These are phyloP conservation scores for Gossypium anomalum DNA, from an alignment of 345 rosid genomes.

Conservation along the genomic window DNA sequence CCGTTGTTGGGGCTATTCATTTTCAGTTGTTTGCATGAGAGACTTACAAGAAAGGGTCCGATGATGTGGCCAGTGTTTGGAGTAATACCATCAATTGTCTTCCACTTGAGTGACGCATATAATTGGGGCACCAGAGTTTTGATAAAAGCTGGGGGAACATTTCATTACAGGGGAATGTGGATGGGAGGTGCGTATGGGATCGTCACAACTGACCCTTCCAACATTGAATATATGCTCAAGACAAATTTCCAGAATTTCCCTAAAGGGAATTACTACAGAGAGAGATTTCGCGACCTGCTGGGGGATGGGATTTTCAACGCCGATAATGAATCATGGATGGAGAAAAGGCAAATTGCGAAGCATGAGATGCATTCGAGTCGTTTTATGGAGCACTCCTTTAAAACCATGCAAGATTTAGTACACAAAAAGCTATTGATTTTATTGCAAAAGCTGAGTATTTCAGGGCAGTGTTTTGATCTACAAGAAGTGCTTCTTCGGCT, in stretches of 20 bases:
- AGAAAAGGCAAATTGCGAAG: slow-evolving; percentile 46
- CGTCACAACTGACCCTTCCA: slow-evolving; percentile 47
- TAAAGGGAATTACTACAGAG: slow-evolving; percentile 55
- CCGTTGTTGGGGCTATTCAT: slow-evolving; percentile 48
- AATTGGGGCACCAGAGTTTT: slow-evolving; percentile 43
- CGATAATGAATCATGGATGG: slow-evolving; percentile 62
- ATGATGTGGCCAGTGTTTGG: slow-evolving; percentile 70
- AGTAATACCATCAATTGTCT: slow-evolving; percentile 35
- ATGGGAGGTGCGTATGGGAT: slow-evolving; percentile 52
- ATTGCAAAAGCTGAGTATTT: slow-evolving; percentile 28
- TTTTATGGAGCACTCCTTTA: slow-evolving; percentile 44
- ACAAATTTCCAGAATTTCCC: slow-evolving; percentile 72
- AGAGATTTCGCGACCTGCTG: slow-evolving; percentile 56
- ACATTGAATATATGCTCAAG: slow-evolving; percentile 59
- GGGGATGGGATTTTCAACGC: slow-evolving; percentile 73
- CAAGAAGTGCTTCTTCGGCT: slow-evolving; percentile 67
- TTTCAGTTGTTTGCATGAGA: slow-evolving; percentile 44
- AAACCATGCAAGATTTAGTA: slow-evolving; percentile 46
- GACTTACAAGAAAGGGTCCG: slow-evolving; percentile 48
- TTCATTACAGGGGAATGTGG: slow-evolving; percentile 51
- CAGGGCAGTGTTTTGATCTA: slow-evolving; percentile 52
- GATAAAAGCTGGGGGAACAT: slow-evolving; percentile 43
- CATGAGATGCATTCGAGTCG: slow-evolving; percentile 60
- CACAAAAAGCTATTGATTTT: slow-evolving; percentile 52
- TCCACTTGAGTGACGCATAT: slow-evolving; percentile 26